Base-by-base conservation (phyloP, 1,139 yeast species). In the Hyphopichia wangnamkhiaoensis region DNA sequence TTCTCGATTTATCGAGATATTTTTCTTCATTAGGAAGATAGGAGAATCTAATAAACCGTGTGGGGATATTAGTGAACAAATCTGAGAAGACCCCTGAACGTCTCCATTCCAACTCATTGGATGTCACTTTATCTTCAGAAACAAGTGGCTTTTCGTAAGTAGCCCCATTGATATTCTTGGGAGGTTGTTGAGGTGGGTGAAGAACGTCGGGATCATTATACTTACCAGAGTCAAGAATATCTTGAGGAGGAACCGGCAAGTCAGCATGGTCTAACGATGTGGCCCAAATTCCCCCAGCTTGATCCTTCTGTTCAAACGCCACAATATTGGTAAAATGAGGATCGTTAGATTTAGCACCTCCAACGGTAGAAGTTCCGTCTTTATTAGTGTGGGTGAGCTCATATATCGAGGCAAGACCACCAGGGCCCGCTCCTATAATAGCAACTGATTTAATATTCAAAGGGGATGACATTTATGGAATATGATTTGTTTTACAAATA, bases 1-100 rank as follows among this genome's bases (percentile, higher is more conserved):
- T 35, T 42, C 63, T 48, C 9, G 45, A 31, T 30, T 49, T 49
- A 41, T 65, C 63, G 16, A 45, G 39, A 39, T 54, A 66, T 43
- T 62, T 51, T 4, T 48, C 50, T 31, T 63, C 65, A 35, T 61
- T 50, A 8, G 63, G 61, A 44, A 63, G 50, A 29, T 68, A 65
- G 6, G 78, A 68, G 44, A 68, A 75, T 35, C 76, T 54, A 41
- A 75, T 63, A 42, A 72, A 65, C 33, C 70, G 46, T 18, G 65
- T 46, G 2, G 80, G 76, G 28, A 76, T 69, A 43, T 76, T 76
- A 25, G 79, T 71, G 52, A 65, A 75, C 18, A 76, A 55, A 36
- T 65, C 60, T 24, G 67, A 65, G 46, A 65, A 74, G 19, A 74
- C 64, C 5, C 75, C 79, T 44, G 70, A 61, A 30, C 54, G 50